Evolutionary conservation across 495 filamentous ascomycete species (phyloP).

Genomic region (Cenococcum geophilum): DNA sequence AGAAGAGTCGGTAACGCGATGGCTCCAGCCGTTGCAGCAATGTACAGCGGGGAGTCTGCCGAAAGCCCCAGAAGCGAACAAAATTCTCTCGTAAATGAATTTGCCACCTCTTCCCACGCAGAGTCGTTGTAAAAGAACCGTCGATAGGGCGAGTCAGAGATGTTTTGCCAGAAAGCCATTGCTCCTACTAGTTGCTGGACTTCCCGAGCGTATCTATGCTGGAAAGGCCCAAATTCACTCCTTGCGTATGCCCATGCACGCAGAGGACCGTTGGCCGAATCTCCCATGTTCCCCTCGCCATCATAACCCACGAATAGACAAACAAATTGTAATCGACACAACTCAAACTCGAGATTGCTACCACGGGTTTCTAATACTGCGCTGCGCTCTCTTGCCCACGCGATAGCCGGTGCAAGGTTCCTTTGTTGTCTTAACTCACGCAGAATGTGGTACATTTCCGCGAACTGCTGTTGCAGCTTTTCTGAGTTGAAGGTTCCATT

Average conservation of each 20-base stretch:
- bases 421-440: constrained; percentile 60
- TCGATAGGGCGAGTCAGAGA: constrained; percentile 66
- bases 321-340: constrained; percentile 78
- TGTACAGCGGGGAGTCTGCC: constrained; percentile 82
- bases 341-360: constrained; percentile 90
- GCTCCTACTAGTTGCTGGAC: constrained; percentile 70
- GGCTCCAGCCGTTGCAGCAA: constrained; percentile 83
- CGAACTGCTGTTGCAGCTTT: constrained; percentile 70
- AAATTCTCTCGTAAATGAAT: constrained; percentile 87
- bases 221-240: constrained; percentile 58
- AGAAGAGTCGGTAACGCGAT: constrained; percentile 80
- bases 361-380: constrained; percentile 69
- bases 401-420: constrained; percentile 75
- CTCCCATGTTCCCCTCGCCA: constrained; percentile 11
- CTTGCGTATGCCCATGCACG: constrained; percentile 69
- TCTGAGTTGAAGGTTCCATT: constrained; percentile 28
- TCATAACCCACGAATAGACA: constrained; percentile 61
- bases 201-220: constrained; percentile 62
- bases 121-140: constrained; percentile 62
- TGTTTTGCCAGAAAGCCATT: constrained; percentile 67
- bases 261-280: constrained; percentile 39
- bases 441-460: constrained; percentile 85
- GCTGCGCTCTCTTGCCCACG: constrained; percentile 72
- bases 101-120: constrained; percentile 72
- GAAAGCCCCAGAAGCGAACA: constrained; percentile 85